phyloP scores from a whole-genome alignment of 140 eudicot genomes.

The Anethum foeniculum region DNA sequence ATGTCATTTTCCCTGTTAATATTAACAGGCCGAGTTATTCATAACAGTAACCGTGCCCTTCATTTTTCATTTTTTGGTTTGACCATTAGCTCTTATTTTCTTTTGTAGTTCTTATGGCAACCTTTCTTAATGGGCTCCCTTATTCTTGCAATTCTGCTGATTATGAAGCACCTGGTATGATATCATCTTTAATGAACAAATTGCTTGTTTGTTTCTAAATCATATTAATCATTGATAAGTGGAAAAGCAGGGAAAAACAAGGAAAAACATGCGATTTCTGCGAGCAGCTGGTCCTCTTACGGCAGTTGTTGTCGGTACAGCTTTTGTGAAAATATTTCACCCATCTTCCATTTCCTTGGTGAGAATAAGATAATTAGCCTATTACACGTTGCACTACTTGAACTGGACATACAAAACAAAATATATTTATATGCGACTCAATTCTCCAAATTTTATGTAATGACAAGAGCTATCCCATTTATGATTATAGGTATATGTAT shows the following conservation, averaged over 20 bases:
- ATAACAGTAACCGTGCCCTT: neutral
- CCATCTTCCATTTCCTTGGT: constrained; percentile 91
- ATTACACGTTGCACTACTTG: constrained; percentile 7
- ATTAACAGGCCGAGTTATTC: constrained; percentile 2
- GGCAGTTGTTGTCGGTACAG: constrained; percentile 89
- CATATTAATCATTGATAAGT: constrained; percentile 3
- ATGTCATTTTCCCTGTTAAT: neutral
- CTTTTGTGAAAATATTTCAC: constrained; percentile 69
- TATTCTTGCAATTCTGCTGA: constrained; percentile 58
- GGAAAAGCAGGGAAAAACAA: constrained; percentile 66
- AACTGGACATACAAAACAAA: constrained; percentile 12
- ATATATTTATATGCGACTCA: neutral
- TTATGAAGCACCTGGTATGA: constrained; percentile 91
- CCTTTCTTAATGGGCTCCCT: constrained; percentile 82
- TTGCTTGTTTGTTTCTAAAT: neutral
- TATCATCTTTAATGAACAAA: neutral
- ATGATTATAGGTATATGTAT: neutral
- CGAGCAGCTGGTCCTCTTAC: constrained; percentile 95
- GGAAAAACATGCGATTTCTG: constrained; percentile 62
- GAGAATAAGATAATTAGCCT: constrained; percentile 30
- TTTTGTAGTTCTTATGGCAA: constrained; percentile 85
- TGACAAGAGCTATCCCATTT: neutral
- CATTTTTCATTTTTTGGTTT: neutral
- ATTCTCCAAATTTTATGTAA: neutral
- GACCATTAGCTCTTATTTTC: constrained; percentile 15